Conservation (phyloP, 306 rosid genomes). For the Vachellia pachyceras region DNA sequence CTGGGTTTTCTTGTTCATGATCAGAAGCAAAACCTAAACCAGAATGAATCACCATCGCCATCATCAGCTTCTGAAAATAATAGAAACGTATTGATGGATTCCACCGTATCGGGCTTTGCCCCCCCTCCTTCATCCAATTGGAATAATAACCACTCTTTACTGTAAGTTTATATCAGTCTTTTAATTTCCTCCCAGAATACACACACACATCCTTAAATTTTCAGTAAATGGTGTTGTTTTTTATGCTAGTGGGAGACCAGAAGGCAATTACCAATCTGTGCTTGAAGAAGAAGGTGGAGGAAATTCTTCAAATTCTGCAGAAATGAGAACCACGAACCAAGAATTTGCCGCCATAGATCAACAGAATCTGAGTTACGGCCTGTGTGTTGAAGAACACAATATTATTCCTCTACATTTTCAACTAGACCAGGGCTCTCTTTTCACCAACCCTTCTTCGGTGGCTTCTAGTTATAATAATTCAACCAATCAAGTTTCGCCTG, state of each 20-base stretch:
- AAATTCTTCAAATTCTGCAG: slow-evolving; percentile 45
- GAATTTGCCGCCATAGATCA: slow-evolving; percentile 53
- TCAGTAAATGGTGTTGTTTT: not conserved
- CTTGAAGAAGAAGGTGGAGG: slow-evolving; percentile 54
- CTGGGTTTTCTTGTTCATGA: slow-evolving; percentile 54
- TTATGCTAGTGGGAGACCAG: slow-evolving; percentile 36
- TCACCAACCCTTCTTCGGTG: slow-evolving; percentile 53
- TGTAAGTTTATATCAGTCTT: slow-evolving; percentile 61
- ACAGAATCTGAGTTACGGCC: slow-evolving; percentile 39
- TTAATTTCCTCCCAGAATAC: not conserved
- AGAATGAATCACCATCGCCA: slow-evolving; percentile 44
- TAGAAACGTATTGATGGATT: slow-evolving; percentile 37
- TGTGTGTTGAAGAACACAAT: slow-evolving; percentile 44
- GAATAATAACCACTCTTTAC: slow-evolving; percentile 47
- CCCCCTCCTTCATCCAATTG: slow-evolving; percentile 56
- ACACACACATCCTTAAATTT: not conserved
- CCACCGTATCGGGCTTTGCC: slow-evolving; percentile 73
- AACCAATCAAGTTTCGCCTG: slow-evolving; percentile 40
- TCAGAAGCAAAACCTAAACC: slow-evolving; percentile 58
- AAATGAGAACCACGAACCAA: slow-evolving; percentile 40
- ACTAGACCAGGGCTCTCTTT: slow-evolving; percentile 43
- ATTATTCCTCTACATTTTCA: not conserved
- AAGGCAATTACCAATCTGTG: slow-evolving; percentile 49
- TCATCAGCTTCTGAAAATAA: slow-evolving; percentile 27
- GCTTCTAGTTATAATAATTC: slow-evolving; percentile 45